Percentiles rank a stretch among this genome's conserved stretches.
phyloP scores from a whole-genome alignment of 768 basidiomycete genomes.

The Macrocybe gigantea region DNA sequence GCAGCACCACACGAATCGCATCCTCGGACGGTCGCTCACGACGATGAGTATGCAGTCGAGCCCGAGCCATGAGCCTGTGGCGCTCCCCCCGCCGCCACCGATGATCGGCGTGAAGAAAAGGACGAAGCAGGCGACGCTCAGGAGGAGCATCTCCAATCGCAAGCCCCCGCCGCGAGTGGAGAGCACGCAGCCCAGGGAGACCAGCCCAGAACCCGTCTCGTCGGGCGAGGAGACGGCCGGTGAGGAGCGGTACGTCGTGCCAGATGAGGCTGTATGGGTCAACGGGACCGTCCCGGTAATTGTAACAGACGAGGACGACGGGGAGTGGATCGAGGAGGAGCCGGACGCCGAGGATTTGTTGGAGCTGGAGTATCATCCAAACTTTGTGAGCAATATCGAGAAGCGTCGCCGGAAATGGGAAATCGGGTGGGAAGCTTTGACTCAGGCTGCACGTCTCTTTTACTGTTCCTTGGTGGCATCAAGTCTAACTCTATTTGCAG shows the following conservation, averaged over 20 bases:
- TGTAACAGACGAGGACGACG: slow-evolving; percentile 35
- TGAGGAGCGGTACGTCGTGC: slow-evolving; percentile 32
- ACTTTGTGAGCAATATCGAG: slow-evolving; percentile 58
- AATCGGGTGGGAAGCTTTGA: slow-evolving; percentile 66
- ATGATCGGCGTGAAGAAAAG: slow-evolving; percentile 40
- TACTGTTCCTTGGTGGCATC: not conserved
- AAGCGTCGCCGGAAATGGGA: slow-evolving; percentile 72
- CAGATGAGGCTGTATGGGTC: slow-evolving; percentile 8
- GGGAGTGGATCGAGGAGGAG: slow-evolving; percentile 72
- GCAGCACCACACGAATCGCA: slow-evolving; percentile 53
- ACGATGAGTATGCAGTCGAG: slow-evolving; percentile 64
- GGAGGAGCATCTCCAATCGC: slow-evolving; percentile 25
- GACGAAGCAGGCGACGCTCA: slow-evolving; percentile 11
- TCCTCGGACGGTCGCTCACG: slow-evolving; percentile 38
- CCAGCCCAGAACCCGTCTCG: slow-evolving; percentile 70
- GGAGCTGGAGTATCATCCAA: slow-evolving; percentile 72
- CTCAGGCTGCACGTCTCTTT: slow-evolving; percentile 53
- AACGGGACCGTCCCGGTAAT: slow-evolving; percentile 8
- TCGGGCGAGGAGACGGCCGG: slow-evolving; percentile 79
- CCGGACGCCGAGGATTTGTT: slow-evolving; percentile 66
- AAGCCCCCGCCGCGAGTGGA: slow-evolving; percentile 75
- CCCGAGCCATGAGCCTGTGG: slow-evolving; percentile 63
- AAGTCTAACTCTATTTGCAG: slow-evolving; percentile 26
- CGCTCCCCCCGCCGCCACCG: slow-evolving; percentile 45
- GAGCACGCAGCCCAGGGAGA: slow-evolving; percentile 79